Percentiles rank a stretch among this genome's conserved stretches.
phyloP scores from a whole-genome alignment of 768 basidiomycete genomes.

The Boletus coccyginus region DNA sequence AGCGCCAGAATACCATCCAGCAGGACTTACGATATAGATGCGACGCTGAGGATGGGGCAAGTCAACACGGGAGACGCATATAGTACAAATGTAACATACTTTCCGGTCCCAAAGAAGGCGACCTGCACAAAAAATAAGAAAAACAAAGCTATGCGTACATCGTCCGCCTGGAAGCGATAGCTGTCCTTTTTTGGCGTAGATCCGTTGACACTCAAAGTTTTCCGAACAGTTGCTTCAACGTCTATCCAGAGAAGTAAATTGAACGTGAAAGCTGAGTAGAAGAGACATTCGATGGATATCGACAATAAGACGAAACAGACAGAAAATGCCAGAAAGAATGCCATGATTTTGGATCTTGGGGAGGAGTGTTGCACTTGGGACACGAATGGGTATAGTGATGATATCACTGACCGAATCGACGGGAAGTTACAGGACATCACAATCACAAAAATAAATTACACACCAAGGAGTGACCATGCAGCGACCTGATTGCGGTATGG shows the following conservation, averaged over 20 bases:
- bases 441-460: slow-evolving; percentile 14
- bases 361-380: slow-evolving; percentile 34
- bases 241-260: slow-evolving; percentile 67
- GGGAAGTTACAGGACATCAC: background rate
- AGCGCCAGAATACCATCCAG: background rate
- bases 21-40: slow-evolving; percentile 71
- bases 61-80: background rate
- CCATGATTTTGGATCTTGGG: slow-evolving; percentile 50
- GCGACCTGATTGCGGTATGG: slow-evolving; percentile 55
- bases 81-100: slow-evolving; percentile 43
- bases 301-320: slow-evolving; percentile 78
- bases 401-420: slow-evolving; percentile 44
- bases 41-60: slow-evolving; percentile 47
- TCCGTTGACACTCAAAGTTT: background rate
- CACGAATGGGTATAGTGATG: slow-evolving; percentile 52
- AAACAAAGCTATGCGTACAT: slow-evolving; percentile 72
- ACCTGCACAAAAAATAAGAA: slow-evolving; percentile 87
- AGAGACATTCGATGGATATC: slow-evolving; percentile 78
- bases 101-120: slow-evolving; percentile 84
- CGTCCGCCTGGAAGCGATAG: slow-evolving; percentile 54
- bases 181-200: slow-evolving; percentile 5
- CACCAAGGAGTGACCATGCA: slow-evolving; percentile 69
- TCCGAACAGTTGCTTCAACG: slow-evolving; percentile 45
- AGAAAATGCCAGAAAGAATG: slow-evolving; percentile 68
- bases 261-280: slow-evolving; percentile 66